Conservation (phyloP, 2,329 filamentous ascomycete species). For the Karstenula rhodostoma region DNA sequence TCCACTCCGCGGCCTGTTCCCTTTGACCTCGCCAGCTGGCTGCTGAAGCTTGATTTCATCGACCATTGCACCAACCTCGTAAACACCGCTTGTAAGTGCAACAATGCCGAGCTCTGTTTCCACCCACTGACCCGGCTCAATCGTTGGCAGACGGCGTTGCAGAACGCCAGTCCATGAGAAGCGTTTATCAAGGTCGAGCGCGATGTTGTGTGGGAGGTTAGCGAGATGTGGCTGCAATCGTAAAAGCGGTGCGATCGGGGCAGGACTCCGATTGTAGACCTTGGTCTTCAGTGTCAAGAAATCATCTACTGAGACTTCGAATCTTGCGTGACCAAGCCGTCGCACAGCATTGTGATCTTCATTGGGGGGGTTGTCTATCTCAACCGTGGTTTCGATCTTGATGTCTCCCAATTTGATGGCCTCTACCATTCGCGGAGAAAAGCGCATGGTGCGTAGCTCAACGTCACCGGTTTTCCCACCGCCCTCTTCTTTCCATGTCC, state of each 20-base stretch:
- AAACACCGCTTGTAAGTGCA: slow-evolving; percentile 79
- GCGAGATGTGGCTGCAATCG: slow-evolving; percentile 80
- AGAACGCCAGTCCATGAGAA: slow-evolving; percentile 86
- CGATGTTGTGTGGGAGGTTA: slow-evolving; percentile 73
- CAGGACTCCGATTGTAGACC: slow-evolving; percentile 75
- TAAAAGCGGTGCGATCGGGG: slow-evolving; percentile 74
- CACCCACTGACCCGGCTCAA: slow-evolving; percentile 66
- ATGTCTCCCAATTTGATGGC: slow-evolving; percentile 83
- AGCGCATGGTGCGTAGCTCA: slow-evolving; percentile 77
- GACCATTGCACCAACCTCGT: slow-evolving; percentile 80
- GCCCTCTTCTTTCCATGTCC: slow-evolving; percentile 72
- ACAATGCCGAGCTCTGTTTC: slow-evolving; percentile 75
- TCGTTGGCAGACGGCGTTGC: slow-evolving; percentile 73
- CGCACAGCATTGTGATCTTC: slow-evolving; percentile 24
- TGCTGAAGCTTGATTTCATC: slow-evolving; percentile 74
- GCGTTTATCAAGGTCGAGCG: slow-evolving; percentile 82
- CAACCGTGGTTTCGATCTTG: slow-evolving; percentile 62
- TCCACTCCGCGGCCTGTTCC: slow-evolving; percentile 31
- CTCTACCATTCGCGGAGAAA: slow-evolving; percentile 82
- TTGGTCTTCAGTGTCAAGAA: slow-evolving; percentile 76
- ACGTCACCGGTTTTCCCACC: slow-evolving; percentile 69
- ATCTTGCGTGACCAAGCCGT: slow-evolving; percentile 57
- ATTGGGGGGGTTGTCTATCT: slow-evolving; percentile 22
- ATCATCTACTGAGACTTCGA: slow-evolving; percentile 62
- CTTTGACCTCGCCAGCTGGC: slow-evolving; percentile 24